These are phyloP conservation scores for Neoscytalidium dimidiatum DNA, from an alignment of 2,329 filamentous ascomycete species.

Conservation along the genomic window DNA sequence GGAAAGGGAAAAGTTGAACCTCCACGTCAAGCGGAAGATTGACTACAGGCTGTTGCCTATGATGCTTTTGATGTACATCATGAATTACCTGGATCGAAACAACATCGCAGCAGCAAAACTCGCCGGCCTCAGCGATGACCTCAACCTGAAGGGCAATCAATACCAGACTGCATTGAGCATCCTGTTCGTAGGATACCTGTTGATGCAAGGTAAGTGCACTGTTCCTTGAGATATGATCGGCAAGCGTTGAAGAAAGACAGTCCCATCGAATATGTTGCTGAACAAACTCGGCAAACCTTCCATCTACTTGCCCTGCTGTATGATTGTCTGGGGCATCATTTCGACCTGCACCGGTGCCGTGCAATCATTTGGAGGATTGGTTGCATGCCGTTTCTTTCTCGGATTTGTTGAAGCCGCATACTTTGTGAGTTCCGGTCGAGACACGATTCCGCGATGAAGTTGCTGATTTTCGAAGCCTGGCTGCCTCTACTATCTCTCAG, in stretches of 20 bases:
- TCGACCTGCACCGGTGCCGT: conserved; percentile 12
- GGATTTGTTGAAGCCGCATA: conserved; percentile 17
- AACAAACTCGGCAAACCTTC: conserved; percentile 19
- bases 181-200: conserved; percentile 26
- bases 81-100: conserved; percentile 62
- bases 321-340: conserved; percentile 19
- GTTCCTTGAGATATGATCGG: not conserved
- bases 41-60: conserved; percentile 68
- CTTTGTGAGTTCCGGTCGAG: not conserved
- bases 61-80: conserved; percentile 68
- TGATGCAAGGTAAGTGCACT: conserved; percentile 21
- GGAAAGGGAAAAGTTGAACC: not conserved
- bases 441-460: conserved; percentile 17
- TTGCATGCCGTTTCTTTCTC: conserved; percentile 13
- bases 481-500: conserved; percentile 51
- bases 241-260: not conserved
- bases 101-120: conserved; percentile 38
- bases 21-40: conserved; percentile 42
- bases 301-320: conserved; percentile 14
- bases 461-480: conserved; percentile 37
- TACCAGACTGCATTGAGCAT: conserved; percentile 35
- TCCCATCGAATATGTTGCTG: conserved; percentile 18
- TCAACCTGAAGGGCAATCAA: conserved; percentile 32
- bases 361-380: conserved; percentile 7
- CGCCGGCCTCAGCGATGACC: conserved; percentile 34